Conservation (phyloP, 768 basidiomycete genomes). For the Lactarius evosmus region DNA sequence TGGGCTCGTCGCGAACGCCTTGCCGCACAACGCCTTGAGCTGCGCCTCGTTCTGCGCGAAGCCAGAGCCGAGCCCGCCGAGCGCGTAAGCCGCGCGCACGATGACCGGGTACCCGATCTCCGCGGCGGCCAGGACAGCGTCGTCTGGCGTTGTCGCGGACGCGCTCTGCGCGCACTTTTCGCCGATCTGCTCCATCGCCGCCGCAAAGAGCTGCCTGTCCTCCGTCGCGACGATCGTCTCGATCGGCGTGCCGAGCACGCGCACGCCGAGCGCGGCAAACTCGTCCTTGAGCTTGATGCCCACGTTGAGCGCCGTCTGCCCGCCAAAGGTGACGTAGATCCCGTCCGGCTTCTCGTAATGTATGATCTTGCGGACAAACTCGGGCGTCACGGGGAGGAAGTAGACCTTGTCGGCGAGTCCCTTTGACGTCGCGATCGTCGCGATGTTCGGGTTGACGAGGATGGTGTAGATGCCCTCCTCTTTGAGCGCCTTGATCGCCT, state of each 20-base stretch:
- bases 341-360: slow-evolving; percentile 98
- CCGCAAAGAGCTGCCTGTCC: slow-evolving; percentile 90
- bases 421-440: slow-evolving; percentile 95
- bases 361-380: slow-evolving; percentile 97
- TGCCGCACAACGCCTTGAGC: slow-evolving; percentile 81
- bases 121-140: slow-evolving; percentile 78
- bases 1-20: slow-evolving; percentile 96
- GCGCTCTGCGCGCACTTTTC: slow-evolving; percentile 91
- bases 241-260: slow-evolving; percentile 95
- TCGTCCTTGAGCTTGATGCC: slow-evolving; percentile 98
- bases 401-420: slow-evolving; percentile 99
- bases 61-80: slow-evolving; percentile 93
- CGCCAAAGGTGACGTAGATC: slow-evolving; percentile 98
- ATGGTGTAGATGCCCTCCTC: slow-evolving; percentile 99
- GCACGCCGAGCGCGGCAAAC: slow-evolving; percentile 82
- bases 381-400: slow-evolving; percentile 97
- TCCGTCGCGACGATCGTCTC: slow-evolving; percentile 97
- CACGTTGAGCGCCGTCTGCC: slow-evolving; percentile 95
- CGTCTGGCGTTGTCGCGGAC: slow-evolving; percentile 81
- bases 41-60: slow-evolving; percentile 96
- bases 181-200: slow-evolving; percentile 92
- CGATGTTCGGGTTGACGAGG: slow-evolving; percentile 98
- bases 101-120: slow-evolving; percentile 94
- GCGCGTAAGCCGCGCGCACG: slow-evolving; percentile 92
- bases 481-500: slow-evolving; percentile 98